Evolutionary conservation across 371 early-diverging fungal species (phyloP), one percentile per base, ranked within the genome.

Genomic region (Saksenaea oblongispora): DNA sequence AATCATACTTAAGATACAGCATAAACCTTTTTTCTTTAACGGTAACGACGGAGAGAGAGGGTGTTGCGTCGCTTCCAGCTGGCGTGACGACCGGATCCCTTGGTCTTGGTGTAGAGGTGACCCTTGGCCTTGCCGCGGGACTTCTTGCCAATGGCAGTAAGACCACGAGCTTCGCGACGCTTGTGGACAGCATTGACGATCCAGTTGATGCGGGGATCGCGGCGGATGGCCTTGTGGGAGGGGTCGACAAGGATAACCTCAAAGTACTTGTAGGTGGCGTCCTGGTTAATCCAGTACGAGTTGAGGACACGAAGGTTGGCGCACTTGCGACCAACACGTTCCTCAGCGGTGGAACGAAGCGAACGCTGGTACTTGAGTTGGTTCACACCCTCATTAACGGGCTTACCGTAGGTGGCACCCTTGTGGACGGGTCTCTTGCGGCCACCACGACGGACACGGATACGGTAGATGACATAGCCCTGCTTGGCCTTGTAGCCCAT

Each of bases 241-340:
- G 98, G 98, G 81, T 99, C 98, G 70, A 99, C 98, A 62, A 95
- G 88, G 83, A 99, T 99, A 73, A 98, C 97, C 84, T 99, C 99
- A 80, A 83, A 99, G 91, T 92, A 97, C 89, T 99, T 98, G 93
- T 93, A 98, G 76, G 95, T 93, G 66, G 96, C 84, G 83, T 99
- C 99, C 85, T 95, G 91, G 93, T 97, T 97, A 64, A 99, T 91
- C 99, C 98, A 98, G 95, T 99, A 99, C 56, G 96, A 96, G 93
- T 96, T 98, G 60, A 99, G 85, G 65, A 99, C 96, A 69, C 99
- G 93, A 69, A 99, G 84, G 89, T 95, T 95, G 64, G 86, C 89
- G 86, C 95, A 96, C 76, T 89, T 91, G 79, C 94, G 91, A 66
- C 98, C 99, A 57, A 97, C 96, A 84, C 96, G 93, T 80, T 95